These are phyloP conservation scores for Vanderwaltozyma tropicalis DNA, from an alignment of 805 yeast genomes.

Conservation along the genomic window DNA sequence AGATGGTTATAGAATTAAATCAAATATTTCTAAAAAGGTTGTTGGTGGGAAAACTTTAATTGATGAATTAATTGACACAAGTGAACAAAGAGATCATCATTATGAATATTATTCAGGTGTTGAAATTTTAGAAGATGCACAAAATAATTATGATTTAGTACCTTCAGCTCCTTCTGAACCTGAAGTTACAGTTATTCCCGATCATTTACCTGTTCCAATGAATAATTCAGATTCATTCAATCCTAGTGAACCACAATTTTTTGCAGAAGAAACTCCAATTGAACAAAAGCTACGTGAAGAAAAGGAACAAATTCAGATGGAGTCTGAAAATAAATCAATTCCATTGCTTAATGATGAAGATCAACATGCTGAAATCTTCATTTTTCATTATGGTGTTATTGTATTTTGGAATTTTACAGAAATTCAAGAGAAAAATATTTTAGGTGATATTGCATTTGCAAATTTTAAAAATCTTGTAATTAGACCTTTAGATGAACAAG, in stretches of 20 bases:
- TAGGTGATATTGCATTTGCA: constrained; percentile 72
- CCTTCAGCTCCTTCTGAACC: constrained; percentile 12
- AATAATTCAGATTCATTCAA: constrained; percentile 53
- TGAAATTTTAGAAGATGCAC: constrained; percentile 46
- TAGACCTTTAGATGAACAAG: constrained; percentile 73
- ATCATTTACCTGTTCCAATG: constrained; percentile 21
- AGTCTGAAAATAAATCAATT: background rate
- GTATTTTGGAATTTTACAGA: constrained; percentile 97
- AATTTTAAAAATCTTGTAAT: constrained; percentile 45
- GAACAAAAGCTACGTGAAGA: constrained; percentile 5
- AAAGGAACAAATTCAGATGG: constrained; percentile 3
- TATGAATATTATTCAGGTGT: constrained; percentile 83
- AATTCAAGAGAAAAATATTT: constrained; percentile 80
- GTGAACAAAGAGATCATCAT: constrained; percentile 84
- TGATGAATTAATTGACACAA: constrained; percentile 67
- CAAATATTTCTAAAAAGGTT: constrained; percentile 39
- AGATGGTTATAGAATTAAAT: constrained; percentile 64
- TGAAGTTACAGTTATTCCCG: constrained; percentile 15
- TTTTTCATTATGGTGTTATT: constrained; percentile 88
- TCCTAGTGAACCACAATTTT: constrained; percentile 88
- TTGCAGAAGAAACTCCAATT: constrained; percentile 38
- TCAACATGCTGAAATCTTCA: constrained; percentile 75
- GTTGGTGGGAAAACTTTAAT: constrained; percentile 38
- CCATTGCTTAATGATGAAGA: constrained; percentile 8
- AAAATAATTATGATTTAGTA: constrained; percentile 33